Evolutionary conservation across 2,329 filamentous ascomycete genomes (phyloP).

Genomic region (Fusarium camptoceras): DNA sequence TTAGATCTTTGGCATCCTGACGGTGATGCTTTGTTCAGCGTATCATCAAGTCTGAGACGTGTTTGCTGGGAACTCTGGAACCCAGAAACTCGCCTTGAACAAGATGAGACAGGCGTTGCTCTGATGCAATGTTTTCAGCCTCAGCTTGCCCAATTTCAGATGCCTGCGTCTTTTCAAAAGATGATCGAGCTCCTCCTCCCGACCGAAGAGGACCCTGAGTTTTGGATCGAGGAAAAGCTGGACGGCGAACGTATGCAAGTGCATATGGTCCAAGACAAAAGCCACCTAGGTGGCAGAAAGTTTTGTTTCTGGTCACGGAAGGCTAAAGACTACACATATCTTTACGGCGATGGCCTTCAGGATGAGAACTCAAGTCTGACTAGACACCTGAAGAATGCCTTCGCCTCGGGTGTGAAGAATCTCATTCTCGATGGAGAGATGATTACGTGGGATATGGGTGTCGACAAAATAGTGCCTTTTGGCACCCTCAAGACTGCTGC

Average conservation of each 20-base stretch:
- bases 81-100: conserved; percentile 76
- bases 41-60: conserved; percentile 87
- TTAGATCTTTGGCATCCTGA: conserved; percentile 86
- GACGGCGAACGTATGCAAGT: conserved; percentile 98
- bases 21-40: conserved; percentile 82
- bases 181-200: conserved; percentile 77
- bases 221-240: conserved; percentile 98
- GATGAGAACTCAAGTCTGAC: conserved; percentile 84
- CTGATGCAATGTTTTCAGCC: conserved; percentile 98
- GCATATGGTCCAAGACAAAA: conserved; percentile 83
- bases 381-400: conserved; percentile 80
- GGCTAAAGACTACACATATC: conserved; percentile 94
- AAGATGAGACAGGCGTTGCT: conserved; percentile 78
- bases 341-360: conserved; percentile 83
- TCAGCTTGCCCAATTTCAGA: conserved; percentile 92
- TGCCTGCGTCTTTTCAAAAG: conserved; percentile 79
- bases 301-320: conserved; percentile 97
- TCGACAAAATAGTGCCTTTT: conserved; percentile 88
- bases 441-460: conserved; percentile 94
- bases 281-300: conserved; percentile 73
- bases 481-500: conserved; percentile 94
- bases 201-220: conserved; percentile 77
- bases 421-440: conserved; percentile 97
- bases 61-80: conserved; percentile 96
- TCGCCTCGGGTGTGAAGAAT: conserved; percentile 81